These are phyloP conservation scores for Gremmenia infestans DNA, from an alignment of 2,329 filamentous ascomycete genomes.

Conservation along the genomic window DNA sequence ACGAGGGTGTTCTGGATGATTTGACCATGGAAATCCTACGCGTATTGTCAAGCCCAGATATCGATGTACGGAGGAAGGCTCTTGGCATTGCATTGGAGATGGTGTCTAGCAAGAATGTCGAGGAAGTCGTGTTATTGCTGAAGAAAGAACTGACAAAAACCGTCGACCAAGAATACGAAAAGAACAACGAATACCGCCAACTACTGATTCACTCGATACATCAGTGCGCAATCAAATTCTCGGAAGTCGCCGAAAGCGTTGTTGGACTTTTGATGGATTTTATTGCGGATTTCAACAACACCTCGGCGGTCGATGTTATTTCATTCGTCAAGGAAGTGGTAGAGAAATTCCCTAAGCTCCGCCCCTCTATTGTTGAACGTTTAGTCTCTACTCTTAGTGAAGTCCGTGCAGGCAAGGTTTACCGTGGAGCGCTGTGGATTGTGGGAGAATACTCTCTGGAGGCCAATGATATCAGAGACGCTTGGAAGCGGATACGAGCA, in stretches of 20 bases:
- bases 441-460: slow-evolving; percentile 95
- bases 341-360: slow-evolving; percentile 90
- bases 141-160: slow-evolving; percentile 99
- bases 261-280: slow-evolving; percentile 98
- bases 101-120: slow-evolving; percentile 98
- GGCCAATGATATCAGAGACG: slow-evolving; percentile 88
- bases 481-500: slow-evolving; percentile 92
- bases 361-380: slow-evolving; percentile 80
- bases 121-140: slow-evolving; percentile 89
- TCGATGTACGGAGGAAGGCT: slow-evolving; percentile 91
- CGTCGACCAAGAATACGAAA: slow-evolving; percentile 97
- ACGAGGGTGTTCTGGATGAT: slow-evolving; percentile 88
- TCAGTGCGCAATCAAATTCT: slow-evolving; percentile 98
- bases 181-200: slow-evolving; percentile 92
- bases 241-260: slow-evolving; percentile 93
- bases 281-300: slow-evolving; percentile 96
- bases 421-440: slow-evolving; percentile 94
- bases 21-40: slow-evolving; percentile 95
- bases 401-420: slow-evolving; percentile 94
- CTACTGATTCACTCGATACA: slow-evolving; percentile 96
- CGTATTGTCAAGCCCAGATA: slow-evolving; percentile 89
- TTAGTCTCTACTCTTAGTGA: slow-evolving; percentile 87
- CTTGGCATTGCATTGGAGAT: slow-evolving; percentile 89
- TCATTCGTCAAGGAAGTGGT: slow-evolving; percentile 99
- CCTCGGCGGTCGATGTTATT: slow-evolving; percentile 94